Conservation (phyloP, 2,329 filamentous ascomycete genomes). For the Sclerotinia trifoliorum region DNA sequence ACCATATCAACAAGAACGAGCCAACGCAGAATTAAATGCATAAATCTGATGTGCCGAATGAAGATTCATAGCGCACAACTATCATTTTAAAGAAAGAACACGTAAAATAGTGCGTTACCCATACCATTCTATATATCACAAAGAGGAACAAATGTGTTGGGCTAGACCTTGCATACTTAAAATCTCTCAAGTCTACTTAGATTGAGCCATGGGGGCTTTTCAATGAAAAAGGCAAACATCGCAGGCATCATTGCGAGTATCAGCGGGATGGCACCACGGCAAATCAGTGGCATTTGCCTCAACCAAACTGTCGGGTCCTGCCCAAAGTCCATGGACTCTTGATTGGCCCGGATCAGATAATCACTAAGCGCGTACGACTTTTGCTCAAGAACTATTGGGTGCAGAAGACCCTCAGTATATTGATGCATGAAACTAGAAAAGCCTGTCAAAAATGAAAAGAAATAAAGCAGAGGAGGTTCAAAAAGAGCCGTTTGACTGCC, state of each 20-base stretch:
- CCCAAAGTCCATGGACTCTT: background rate
- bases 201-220: background rate
- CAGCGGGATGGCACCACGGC: conserved; percentile 3
- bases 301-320: conserved; percentile 17
- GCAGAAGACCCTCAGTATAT: background rate
- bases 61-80: background rate
- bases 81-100: background rate
- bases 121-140: conserved; percentile 8
- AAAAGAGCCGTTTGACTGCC: background rate
- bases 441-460: background rate
- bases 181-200: background rate
- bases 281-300: conserved; percentile 1
- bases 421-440: conserved; percentile 9
- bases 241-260: conserved; percentile 3
- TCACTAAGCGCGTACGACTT: conserved; percentile 8
- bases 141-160: background rate
- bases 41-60: background rate
- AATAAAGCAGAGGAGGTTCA: background rate
- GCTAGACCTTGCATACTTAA: background rate
- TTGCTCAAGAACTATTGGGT: background rate
- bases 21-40: conserved; percentile 3
- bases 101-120: background rate
- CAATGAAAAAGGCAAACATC: background rate
- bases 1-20: conserved; percentile 10
- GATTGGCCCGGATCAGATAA: background rate